A percentile compares a stretch with the other conserved stretches of the same genome.
Evolutionary conservation across 768 basidiomycete genomes (phyloP).

Genomic region (Phylloporus scabripes): DNA sequence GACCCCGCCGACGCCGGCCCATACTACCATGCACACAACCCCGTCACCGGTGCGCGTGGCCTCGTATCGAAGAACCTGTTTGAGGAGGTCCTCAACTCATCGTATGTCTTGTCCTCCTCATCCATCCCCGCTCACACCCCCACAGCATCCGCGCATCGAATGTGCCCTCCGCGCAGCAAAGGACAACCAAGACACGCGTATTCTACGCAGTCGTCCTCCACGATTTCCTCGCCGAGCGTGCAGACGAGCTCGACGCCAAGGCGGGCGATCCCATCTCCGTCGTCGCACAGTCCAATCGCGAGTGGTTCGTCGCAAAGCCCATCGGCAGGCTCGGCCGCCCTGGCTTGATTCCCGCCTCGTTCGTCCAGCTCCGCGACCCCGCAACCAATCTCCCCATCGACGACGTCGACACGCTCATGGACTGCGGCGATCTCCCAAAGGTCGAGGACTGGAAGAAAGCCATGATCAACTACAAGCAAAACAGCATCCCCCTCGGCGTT

Average conservation of each 20-base stretch:
- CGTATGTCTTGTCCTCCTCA: constrained; percentile 26
- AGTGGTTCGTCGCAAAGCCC: constrained; percentile 99
- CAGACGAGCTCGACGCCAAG: constrained; percentile 94
- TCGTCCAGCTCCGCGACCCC: constrained; percentile 95
- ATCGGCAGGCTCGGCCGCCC: constrained; percentile 93
- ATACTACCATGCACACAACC: constrained; percentile 96
- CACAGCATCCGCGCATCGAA: constrained; percentile 39
- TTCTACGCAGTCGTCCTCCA: constrained; percentile 95
- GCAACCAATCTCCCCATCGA: constrained; percentile 72
- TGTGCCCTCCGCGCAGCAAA: constrained; percentile 27
- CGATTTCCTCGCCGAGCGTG: constrained; percentile 91
- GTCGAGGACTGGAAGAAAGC: constrained; percentile 99
- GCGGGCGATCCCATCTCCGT: constrained; percentile 92
- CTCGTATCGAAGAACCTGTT: constrained; percentile 84
- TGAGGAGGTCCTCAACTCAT: constrained; percentile 78
- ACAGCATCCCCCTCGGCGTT: constrained; percentile 90
- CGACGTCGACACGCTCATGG: constrained; percentile 75
- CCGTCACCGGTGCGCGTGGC: constrained; percentile 84
- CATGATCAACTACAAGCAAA: constrained; percentile 93
- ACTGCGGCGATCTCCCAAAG: constrained; percentile 81
- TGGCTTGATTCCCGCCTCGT: constrained; percentile 93
- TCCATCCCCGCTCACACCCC: neutral
- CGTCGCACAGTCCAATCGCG: constrained; percentile 98
- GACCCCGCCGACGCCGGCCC: constrained; percentile 53
- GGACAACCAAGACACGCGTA: constrained; percentile 46